A percentile compares a stretch with the other conserved stretches of the same genome.
Evolutionary conservation across 345 rosid species (phyloP).

Genomic region (Salix udensis): DNA sequence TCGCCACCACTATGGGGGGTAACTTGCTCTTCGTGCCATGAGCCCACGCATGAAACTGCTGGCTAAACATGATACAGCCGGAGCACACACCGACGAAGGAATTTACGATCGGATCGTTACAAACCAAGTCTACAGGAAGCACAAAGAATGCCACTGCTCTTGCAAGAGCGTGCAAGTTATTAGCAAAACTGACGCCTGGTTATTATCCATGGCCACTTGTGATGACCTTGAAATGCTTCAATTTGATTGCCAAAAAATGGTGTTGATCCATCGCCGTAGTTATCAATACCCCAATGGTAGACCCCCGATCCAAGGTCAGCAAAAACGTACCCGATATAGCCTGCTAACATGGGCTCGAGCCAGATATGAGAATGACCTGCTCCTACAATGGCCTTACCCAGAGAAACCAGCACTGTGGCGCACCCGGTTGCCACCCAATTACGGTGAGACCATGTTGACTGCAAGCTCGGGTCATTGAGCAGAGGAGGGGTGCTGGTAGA

Average conservation of each 20-base stretch:
- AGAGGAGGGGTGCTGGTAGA: constrained; percentile 25
- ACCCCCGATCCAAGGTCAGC: constrained; percentile 87
- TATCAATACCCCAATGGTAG: constrained; percentile 93
- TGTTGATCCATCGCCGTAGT: constrained; percentile 72
- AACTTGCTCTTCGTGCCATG: constrained; percentile 83
- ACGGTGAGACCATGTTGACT: constrained; percentile 75
- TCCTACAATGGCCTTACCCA: constrained; percentile 46
- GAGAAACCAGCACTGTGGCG: constrained; percentile 49
- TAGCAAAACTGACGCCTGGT: constrained; percentile 79
- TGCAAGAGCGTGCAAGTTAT: constrained; percentile 76
- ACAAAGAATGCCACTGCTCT: constrained; percentile 49
- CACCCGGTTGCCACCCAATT: constrained; percentile 72
- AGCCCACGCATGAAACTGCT: constrained; percentile 95
- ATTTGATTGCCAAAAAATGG: constrained; percentile 71
- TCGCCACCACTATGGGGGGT: constrained; percentile 51
- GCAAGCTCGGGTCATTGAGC: constrained; percentile 47
- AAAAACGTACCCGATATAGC: constrained; percentile 58
- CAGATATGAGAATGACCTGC: constrained; percentile 47
- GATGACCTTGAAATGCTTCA: constrained; percentile 91
- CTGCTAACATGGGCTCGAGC: constrained; percentile 63
- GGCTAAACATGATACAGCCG: constrained; percentile 86
- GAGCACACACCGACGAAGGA: constrained; percentile 56
- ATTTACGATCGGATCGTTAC: constrained; percentile 44
- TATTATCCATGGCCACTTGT: constrained; percentile 87
- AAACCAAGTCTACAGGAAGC: constrained; percentile 54